Evolutionary conservation across 345 rosid genomes (phyloP), one percentile per base, ranked within the genome.

Genomic region (Brassica carinata): DNA sequence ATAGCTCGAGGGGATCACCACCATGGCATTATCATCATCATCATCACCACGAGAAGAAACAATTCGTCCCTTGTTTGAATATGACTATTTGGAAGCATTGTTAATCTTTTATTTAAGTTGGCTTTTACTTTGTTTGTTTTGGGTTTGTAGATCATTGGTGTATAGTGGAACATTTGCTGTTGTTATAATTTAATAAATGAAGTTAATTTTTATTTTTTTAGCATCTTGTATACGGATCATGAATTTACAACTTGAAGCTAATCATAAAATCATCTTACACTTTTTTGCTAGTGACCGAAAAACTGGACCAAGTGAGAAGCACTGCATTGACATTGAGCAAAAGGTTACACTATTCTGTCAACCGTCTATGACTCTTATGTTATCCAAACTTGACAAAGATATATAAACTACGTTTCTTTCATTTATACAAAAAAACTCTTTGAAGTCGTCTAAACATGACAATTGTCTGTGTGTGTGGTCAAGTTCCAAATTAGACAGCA

Each of bases 141-240:
- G 68, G 55, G 23, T 26, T 76, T 76, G 77, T 76, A 76, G 81
- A 69, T 33, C 19, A 71, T 55, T 55, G 77, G 68, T 76, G 77
- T 81, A 81, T 71, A 81, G 69, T 64, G 67, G 19, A 27, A 59
- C 34, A 61, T 74, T 74, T 74, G 30, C 69, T 69, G 75, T 74
- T 74, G 67, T 38, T 51, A 48, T 36, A 5, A 27, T 51, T 26
- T 48, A 26, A 80, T 63, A 53, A 69, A 48, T 10, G 13, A 38
- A 45, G 17, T 58, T 57, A 67, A 36, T 19, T 2, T 53, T 51
- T 26, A 5, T 45, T n/a, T 15, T 36, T 10, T 26, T 13, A 67
- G 15, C 26, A 74, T 17, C 11, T 14, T n/a, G 27, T 63, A 73
- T 8, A 34, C 5, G 31, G 17, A 59, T 36, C 7, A 26, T 15